Base-by-base conservation (phyloP, 371 early-diverging fungal species). In the Rhizopus sp. region DNA sequence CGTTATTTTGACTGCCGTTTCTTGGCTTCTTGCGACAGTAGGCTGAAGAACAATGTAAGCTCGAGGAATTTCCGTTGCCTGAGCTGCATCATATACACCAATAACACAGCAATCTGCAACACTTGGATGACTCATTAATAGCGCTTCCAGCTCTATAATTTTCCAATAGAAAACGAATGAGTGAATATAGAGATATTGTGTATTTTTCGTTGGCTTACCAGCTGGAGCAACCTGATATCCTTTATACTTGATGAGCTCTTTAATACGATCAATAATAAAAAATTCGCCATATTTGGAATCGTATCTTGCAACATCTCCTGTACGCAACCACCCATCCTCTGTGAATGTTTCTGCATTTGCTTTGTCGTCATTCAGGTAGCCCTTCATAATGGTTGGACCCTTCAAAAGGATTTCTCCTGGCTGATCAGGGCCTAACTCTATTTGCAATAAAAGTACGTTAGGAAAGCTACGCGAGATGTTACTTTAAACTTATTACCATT, bases 61-160 rank as follows among this genome's bases (percentile, higher is more conserved):
- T 8, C 83, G 69, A 10, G 95, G 96, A 15, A 90, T 63, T 60
- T 94, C 95, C 0, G 93, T 93, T 1, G 85, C 88, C 37, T 80
- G 73, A 32, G 70, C 68, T 34, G 77, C 73, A 47, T 83, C 85
- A 46, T 83, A 84, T 0, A 78, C 71, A 30, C 88, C 88, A 53
- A 90, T 73, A 3, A 92, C 93, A 34, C 91, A 89, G 5, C 84
- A 83, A 61, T 96, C 94, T 7, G 80, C 77, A 12, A 96, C 78
- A 9, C 61, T 64, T 5, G 85, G 82, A 55, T 90, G 89, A 23
- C 86, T 76, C 53, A 92, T 63, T 37, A 95, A 66, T 35, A 89
- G 55, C 6, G 88, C 85, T 66, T 96, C 97, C 2, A 96, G 78
- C 66, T 95, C 95, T 17, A 91, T 29, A 33, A n/a, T 41, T 48